Base-by-base conservation (phyloP, 805 yeast species). In the Scheffersomyces ergatensis region DNA sequence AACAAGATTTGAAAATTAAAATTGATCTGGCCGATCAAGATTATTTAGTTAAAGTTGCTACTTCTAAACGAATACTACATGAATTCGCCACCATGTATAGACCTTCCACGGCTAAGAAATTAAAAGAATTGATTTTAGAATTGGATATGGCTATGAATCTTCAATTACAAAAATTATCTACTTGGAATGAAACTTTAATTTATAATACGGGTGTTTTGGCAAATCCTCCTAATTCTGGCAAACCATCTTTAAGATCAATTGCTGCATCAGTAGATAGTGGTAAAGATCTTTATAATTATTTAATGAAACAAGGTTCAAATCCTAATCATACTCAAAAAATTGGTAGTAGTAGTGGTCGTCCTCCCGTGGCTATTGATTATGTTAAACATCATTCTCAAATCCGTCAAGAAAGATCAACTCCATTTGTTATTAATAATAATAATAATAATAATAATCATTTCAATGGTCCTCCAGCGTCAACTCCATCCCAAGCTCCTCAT, bases 131-230 rank as follows among this genome's bases (percentile, higher is more conserved):
- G 47, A 82, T 89, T 42, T 69, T 90, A 47, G 97, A 92, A 62
- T 75, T 88, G 57, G 98, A 93, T 62, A 80, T 88, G 36, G 98
- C 97, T 8, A 69, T 92, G 73, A 80, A 88, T 46, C 79, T 90
- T 38, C 97, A 92, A 62, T 69, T 93, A 41, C 92, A 87, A 53
- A 89, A 89, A 57, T 92, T 84, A 60, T 83, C 97, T 3, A 86
- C 92, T 23, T 85, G 88, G 74, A 78, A 82, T 38, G 98, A 92
- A 63, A 86, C 88, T 16, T 73, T 86, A 42, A 75, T 87, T 14
- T 76, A 93, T 66, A 89, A 90, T 54, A 75, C 86, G 15, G 98
- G 97, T 20, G 85, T 89, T 31, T 80, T 85, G 44, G 74, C 93
- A 4, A 69, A 85, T 36, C 98, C 98, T 2, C 70, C 74, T 21